phyloP scores from a whole-genome alignment of 352 stramenopile genomes.

The Phytophthora lateralis region DNA sequence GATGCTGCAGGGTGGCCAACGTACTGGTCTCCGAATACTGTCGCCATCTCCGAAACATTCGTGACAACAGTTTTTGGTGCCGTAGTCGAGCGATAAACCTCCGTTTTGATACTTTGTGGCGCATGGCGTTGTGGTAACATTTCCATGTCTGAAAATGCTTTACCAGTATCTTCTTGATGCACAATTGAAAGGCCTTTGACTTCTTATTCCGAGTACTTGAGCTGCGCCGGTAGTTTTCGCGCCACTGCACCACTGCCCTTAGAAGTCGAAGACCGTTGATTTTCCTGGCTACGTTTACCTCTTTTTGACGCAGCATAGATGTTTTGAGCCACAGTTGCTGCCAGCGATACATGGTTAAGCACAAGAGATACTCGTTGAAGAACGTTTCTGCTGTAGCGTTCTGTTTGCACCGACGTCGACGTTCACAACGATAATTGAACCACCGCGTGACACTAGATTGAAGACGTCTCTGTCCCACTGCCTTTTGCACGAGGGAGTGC shows the following conservation, averaged over 20 bases:
- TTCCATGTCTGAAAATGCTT: slow-evolving; percentile 20
- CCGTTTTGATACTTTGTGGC: slow-evolving; percentile 15
- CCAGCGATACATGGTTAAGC: slow-evolving; percentile 36
- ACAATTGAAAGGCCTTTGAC: slow-evolving; percentile 3
- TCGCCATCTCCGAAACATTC: slow-evolving; percentile 23
- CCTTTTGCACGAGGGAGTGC: neutral
- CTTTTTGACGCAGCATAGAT: slow-evolving; percentile 11
- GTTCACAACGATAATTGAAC: slow-evolving; percentile 11
- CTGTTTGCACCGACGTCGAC: slow-evolving; percentile 9
- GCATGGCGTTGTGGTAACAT: slow-evolving; percentile 7
- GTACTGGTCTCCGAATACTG: neutral
- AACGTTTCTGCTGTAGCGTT: slow-evolving; percentile 25
- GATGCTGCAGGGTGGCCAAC: neutral
- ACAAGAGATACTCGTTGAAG: slow-evolving; percentile 36
- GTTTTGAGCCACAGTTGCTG: slow-evolving; percentile 30
- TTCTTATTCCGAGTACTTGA: slow-evolving; percentile 7
- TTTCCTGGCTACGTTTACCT: neutral
- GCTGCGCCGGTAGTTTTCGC: neutral
- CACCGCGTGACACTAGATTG: slow-evolving; percentile 15
- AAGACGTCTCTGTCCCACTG: slow-evolving; percentile 10
- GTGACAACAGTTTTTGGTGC: slow-evolving; percentile 13
- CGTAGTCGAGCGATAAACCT: slow-evolving; percentile 1
- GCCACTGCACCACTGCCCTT: slow-evolving; percentile 19
- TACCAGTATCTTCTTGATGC: neutral
- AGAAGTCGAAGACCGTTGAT: slow-evolving; percentile 16